Base-by-base conservation (phyloP, 2,329 filamentous ascomycete genomes). In the Aureobasidium sp. region DNA sequence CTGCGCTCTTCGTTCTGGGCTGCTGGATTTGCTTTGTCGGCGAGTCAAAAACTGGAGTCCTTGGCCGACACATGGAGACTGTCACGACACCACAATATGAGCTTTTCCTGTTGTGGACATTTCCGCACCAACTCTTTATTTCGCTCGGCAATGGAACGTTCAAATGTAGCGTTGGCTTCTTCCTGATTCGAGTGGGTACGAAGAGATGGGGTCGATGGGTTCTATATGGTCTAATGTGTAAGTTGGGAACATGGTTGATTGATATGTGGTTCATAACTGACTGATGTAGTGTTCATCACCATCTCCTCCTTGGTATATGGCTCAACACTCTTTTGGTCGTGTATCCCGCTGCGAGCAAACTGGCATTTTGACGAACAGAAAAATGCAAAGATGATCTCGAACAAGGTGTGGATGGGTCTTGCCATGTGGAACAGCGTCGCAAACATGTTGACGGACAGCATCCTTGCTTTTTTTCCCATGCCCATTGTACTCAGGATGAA, bases 301-400 rank as follows among this genome's bases (percentile, higher is more conserved):
- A 13, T 57, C n/a, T 15, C 11, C 7, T 42, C 53, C 1, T 13
- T 45, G 0, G 53, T 36, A 8, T 57, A 57, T 29, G 53, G n/a
- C 1, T 44, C 53, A 8, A 45, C 53, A 15, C 53, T 57, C 7
- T 57, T 57, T 6, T 57, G 53, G 53, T 36, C 39, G 1, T 57
- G 53, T 21, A 44, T 44, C 11, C 53, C 53, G 1, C 10, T 57
- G 1, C 27, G 53, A 25, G 53, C 53, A 3, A 57, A 57, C 11
- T 57, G 53, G 53, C 53, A 57, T 45, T 30, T 57, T 6, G 53
- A 57, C 30, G 53, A 57, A 15, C 53, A 57, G 27, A 45, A 44
- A 7, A 21, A 44, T 6, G 53, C 53, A 36, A 57, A 45, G 30
- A 57, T 44, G 29, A 57, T 57, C 15, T 45, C 53, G 10, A 45